Base-by-base conservation (phyloP, 2,329 filamentous ascomycete genomes). In the Endoconidiophora laricicola region DNA sequence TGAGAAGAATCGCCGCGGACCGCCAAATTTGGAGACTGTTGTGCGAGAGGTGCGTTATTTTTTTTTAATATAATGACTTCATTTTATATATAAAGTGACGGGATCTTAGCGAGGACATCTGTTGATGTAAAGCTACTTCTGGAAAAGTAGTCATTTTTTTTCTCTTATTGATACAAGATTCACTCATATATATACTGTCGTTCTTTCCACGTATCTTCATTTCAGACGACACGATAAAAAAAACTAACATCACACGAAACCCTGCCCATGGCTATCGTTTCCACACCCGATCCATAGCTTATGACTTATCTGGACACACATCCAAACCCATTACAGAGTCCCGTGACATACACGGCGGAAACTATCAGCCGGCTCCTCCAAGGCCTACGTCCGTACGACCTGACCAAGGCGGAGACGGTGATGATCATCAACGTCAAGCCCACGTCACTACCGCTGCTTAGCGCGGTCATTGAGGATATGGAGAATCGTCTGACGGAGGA, bases 381-480 rank as follows among this genome's bases (percentile, higher is more conserved):
- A 57, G 67, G 65, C 22, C 65, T 83, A 46, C 69, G 70, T 9
- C 67, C 66, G 1, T 81, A 72, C 61, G 69, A 76, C 43, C 69
- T 83, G 50, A 74, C 75, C 63, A 83, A 83, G 66, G 76, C 76
- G 49, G 80, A 83, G 62, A 64, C 80, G 49, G 65, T 83, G 58
- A 81, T 81, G 74, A 73, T 83, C 44, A 61, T 83, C 56, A 83
- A 84, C 59, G 64, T 81, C 41, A 71, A 79, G 9, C 80, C 80
- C 0, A 67, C 69, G 20, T 73, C 69, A 24, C 66, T 70, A 26
- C 71, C 72, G 3, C 70, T 72, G 43, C 66, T 84, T 56, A 79
- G 79, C 58, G 74, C 74, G 14, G 68, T 81, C 46, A 67, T 84
- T 33, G 78, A 84, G 61, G 78, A 83, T 55, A 74, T 81, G 66